Percentiles rank a stretch among this genome's conserved stretches.
Evolutionary conservation across 78 protist species (phyloP).

Genomic region (Monocercomonoides exilis): DNA sequence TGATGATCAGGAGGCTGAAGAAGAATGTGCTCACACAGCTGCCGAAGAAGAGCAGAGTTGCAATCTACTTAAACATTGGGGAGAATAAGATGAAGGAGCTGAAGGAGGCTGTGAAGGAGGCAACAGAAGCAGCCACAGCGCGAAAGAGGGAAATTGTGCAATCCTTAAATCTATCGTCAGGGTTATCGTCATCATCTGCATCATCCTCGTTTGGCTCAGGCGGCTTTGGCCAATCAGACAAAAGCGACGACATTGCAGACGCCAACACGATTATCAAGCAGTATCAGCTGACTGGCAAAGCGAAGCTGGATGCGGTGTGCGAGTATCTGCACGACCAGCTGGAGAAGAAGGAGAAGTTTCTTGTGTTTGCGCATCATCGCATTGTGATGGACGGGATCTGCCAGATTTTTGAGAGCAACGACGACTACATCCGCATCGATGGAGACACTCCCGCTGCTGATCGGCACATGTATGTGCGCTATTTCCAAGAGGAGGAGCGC

Average conservation of each 20-base stretch:
- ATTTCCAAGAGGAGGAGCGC: conserved; percentile 41
- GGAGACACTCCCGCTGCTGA: conserved; percentile 46
- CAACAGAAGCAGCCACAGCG: not conserved
- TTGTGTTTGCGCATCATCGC: conserved; percentile 56
- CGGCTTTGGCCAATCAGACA: not conserved
- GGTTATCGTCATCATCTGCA: too few relatives aligned
- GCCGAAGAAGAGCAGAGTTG: conserved; percentile 52
- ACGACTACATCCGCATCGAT: conserved; percentile 58
- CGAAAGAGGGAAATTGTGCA: too few relatives aligned
- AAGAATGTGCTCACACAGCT: conserved; percentile 53
- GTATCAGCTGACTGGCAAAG: not conserved
- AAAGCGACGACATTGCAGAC: too few relatives aligned
- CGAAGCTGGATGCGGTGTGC: not conserved
- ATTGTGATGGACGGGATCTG: conserved; percentile 38
- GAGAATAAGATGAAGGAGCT: conserved; percentile 5
- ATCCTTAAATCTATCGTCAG: too few relatives aligned
- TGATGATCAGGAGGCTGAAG: conserved; percentile 72
- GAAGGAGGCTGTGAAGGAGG: not conserved
- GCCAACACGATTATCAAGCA: not conserved
- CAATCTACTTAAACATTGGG: conserved; percentile 15
- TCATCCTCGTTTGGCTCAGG: not conserved
- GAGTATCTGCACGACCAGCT: conserved; percentile 10
- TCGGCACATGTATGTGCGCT: conserved; percentile 41
- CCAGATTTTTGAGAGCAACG: not conserved
- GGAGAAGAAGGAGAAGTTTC: not conserved